Evolutionary conservation across 208 protist species (phyloP).

Genomic region (Trypanosoma mega): DNA sequence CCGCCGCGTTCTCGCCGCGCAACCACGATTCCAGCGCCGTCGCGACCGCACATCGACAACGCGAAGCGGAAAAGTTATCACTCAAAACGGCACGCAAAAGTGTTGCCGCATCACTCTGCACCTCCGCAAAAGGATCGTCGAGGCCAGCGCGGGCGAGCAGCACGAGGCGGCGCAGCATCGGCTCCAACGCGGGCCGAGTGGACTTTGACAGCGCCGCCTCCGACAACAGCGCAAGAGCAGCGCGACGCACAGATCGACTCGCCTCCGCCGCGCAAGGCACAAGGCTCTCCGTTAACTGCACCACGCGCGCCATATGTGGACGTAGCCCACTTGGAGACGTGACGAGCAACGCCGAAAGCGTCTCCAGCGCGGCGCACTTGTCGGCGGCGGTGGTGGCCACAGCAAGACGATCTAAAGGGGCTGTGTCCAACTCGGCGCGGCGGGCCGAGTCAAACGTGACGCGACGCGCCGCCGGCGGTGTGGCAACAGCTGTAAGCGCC

Average conservation of each 20-base stretch:
- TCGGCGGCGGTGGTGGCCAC: constrained; percentile 4
- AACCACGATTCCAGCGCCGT: constrained; percentile 55
- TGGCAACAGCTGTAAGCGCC: no score
- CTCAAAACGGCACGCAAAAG: constrained; percentile 31
- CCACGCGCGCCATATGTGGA: no score
- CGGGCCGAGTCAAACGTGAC: no score
- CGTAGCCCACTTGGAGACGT: no score
- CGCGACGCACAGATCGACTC: constrained; percentile 43
- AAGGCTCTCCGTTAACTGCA: no score
- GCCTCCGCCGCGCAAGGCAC: no score
- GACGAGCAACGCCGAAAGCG: constrained; percentile 1
- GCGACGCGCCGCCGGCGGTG: no score
- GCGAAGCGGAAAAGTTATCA: constrained; percentile 18
- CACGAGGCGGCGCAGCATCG: constrained; percentile 43
- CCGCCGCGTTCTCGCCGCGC: constrained; percentile 17
- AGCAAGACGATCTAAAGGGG: constrained; percentile 17
- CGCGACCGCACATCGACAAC: constrained; percentile 43
- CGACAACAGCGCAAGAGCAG: constrained; percentile 22
- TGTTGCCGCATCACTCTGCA: constrained; percentile 48
- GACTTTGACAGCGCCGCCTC: constrained; percentile 13
- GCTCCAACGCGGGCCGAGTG: constrained; percentile 23
- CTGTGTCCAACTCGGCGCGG: neutral
- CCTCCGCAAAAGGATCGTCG: constrained; percentile 79
- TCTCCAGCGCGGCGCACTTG: constrained; percentile 16
- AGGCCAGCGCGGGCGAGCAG: constrained; percentile 42